phyloP scores from a whole-genome alignment of 23 red algal species.

The Gracilaria vermiculophylla region DNA sequence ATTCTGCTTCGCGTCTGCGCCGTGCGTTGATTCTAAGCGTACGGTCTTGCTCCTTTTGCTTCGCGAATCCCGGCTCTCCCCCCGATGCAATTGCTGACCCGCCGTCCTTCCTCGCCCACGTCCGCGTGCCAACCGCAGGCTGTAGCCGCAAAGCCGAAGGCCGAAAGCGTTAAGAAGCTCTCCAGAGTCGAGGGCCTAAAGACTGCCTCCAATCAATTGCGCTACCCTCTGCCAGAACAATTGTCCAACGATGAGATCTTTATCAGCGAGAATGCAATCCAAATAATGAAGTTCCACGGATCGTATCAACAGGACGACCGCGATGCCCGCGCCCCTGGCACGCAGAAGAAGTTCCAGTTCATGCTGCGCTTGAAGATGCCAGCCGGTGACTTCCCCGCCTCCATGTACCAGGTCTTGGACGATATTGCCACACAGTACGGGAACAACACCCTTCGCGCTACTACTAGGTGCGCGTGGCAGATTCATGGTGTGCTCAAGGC shows the following conservation, averaged over 20 bases:
- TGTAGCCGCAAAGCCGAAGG: conserved; percentile 42
- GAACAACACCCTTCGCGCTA: conserved; percentile 93
- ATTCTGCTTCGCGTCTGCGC: not conserved
- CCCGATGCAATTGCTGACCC: not conserved
- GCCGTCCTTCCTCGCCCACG: not conserved
- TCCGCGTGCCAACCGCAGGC: not conserved
- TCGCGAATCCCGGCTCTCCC: no score
- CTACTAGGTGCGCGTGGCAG: conserved; percentile 90
- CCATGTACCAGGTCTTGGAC: conserved; percentile 89
- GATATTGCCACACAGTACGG: conserved; percentile 82
- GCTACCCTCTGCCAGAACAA: conserved; percentile 84
- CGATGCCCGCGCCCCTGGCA: conserved; percentile 69
- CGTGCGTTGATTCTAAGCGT: not conserved
- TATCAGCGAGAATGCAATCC: conserved; percentile 78
- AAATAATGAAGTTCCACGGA: conserved; percentile 99
- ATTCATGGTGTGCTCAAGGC: conserved; percentile 97
- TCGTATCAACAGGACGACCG: conserved; percentile 98
- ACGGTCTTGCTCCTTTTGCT: no score
- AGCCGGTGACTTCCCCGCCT: conserved; percentile 85
- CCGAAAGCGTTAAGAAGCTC: conserved; percentile 70
- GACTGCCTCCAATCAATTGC: conserved; percentile 72
- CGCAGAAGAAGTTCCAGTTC: conserved; percentile 98
- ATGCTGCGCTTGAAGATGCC: conserved; percentile 99
- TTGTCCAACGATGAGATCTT: conserved; percentile 74
- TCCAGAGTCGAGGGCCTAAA: conserved; percentile 88